Percentiles rank a stretch among this genome's conserved stretches.
phyloP scores from a whole-genome alignment of 2,329 filamentous ascomycete species.

The Ambrosiella cleistominuta region DNA sequence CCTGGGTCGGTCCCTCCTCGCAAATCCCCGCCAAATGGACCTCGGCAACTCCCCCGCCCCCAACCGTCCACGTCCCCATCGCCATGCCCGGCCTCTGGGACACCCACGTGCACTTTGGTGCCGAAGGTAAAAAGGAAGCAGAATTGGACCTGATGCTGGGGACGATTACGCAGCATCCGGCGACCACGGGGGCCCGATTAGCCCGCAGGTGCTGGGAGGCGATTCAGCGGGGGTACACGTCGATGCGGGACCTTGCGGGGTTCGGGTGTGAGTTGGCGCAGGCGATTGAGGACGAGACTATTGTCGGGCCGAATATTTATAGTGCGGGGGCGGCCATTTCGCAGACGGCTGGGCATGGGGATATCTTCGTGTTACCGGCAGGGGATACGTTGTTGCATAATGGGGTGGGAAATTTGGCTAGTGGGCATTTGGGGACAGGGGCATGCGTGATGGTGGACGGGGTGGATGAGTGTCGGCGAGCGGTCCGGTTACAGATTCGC shows the following conservation, averaged over 20 bases:
- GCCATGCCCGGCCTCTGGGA: slow-evolving; percentile 37
- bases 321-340: slow-evolving; percentile 26
- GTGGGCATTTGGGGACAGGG: slow-evolving; percentile 19
- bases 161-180: slow-evolving; percentile 19
- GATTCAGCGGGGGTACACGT: slow-evolving; percentile 31
- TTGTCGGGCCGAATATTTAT: slow-evolving; percentile 33
- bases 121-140: slow-evolving; percentile 16
- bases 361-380: slow-evolving; percentile 21
- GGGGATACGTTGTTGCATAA: slow-evolving; percentile 21
- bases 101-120: slow-evolving; percentile 31
- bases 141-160: slow-evolving; percentile 15
- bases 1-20: slow-evolving; percentile 21
- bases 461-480: slow-evolving; percentile 24
- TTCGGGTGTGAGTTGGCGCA: slow-evolving; percentile 27
- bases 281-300: slow-evolving; percentile 26
- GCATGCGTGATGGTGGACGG: slow-evolving; percentile 21
- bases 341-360: slow-evolving; percentile 32
- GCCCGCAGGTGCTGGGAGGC: slow-evolving; percentile 23
- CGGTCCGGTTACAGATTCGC: slow-evolving; percentile 24
- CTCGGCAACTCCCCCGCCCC: not conserved
- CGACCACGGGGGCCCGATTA: slow-evolving; percentile 22
- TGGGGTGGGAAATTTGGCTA: slow-evolving; percentile 18
- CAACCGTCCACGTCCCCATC: slow-evolving; percentile 20
- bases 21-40: slow-evolving; percentile 18
- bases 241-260: slow-evolving; percentile 30